Evolutionary conservation across 2,329 filamentous ascomycete species (phyloP), one percentile per base, ranked within the genome.

Genomic region (Cadophora malorum): DNA sequence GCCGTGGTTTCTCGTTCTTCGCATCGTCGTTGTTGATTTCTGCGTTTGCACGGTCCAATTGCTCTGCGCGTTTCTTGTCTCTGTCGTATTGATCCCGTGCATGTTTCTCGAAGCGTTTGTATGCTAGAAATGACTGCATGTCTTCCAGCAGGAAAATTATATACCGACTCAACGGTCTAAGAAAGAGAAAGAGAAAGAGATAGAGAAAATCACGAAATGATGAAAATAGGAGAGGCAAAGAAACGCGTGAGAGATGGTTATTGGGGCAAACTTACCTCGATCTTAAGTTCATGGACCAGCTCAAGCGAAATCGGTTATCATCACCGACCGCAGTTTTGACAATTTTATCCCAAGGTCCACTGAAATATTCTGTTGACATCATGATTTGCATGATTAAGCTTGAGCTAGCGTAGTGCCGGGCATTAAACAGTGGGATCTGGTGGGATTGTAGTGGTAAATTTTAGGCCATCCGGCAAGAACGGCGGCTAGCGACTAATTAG

Each of bases 101-200:
- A 23, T 66, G 47, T 12, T 56, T 63, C 19, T 69, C 69, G 64
- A 75, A 74, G 16, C 70, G 67, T 35, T 65, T 69, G 35, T 74
- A 72, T 28, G 70, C 63, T 7, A 73, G 52, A 50, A 65, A 67
- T n/a, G 68, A 74, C 62, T 73, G 71, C 72, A 74, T 73, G 55
- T 62, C 35, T 47, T 31, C 63, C 35, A 28, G 35, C 28, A 25
- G 45, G 16, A 31, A 4, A 21, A 49, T 19, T 9, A 21, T 16
- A 19, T 45, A 28, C 28, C 28, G 28, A 28, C 28, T 28, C 28
- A 28, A 28, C 28, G 35, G 35, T 38, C 35, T 14, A 38, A 38
- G 35, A 38, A 28, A 28, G 35, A 10, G 8, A 10, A 38, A 14
- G 12, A 38, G 35, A 38, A 28, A 28, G 35, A 10, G 8, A 10